These are phyloP conservation scores for Populus tremula DNA, from an alignment of 345 rosid species.

Conservation along the genomic window DNA sequence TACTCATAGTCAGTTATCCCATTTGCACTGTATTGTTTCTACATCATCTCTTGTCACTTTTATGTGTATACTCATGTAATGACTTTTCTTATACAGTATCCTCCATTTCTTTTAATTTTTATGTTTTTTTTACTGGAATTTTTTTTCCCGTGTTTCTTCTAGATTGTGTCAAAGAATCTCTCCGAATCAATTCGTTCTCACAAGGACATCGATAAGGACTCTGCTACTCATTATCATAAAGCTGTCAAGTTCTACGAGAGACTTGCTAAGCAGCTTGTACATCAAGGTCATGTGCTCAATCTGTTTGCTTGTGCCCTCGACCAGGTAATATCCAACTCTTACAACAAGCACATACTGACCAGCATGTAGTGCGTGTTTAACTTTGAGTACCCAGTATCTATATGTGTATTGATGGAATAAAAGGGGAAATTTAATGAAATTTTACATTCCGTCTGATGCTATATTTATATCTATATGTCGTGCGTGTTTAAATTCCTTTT, in stretches of 20 bases:
- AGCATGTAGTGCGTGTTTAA: neutral
- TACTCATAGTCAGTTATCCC: neutral
- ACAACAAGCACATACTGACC: neutral
- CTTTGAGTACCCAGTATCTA: neutral
- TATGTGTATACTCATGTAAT: too few species aligned
- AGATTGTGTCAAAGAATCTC: constrained; percentile 83
- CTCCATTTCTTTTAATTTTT: neutral
- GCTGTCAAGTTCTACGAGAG: constrained; percentile 77
- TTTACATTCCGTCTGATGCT: neutral
- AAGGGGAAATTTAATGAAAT: neutral
- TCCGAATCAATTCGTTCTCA: constrained; percentile 96
- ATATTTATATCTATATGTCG: too few species aligned
- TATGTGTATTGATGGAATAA: neutral
- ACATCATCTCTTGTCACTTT: neutral
- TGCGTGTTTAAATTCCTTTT: neutral
- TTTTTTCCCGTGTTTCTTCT: constrained; percentile 1
- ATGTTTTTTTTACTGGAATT: neutral
- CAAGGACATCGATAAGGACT: constrained; percentile 88
- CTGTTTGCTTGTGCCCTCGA: constrained; percentile 92
- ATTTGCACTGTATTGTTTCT: neutral
- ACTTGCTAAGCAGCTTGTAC: constrained; percentile 88
- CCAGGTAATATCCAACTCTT: constrained; percentile 49
- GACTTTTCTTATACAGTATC: neutral
- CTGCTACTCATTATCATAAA: constrained; percentile 68
- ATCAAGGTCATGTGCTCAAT: constrained; percentile 97